Evolutionary conservation across 2,329 filamentous ascomycete species (phyloP).

Genomic region (Epichloe baconii): DNA sequence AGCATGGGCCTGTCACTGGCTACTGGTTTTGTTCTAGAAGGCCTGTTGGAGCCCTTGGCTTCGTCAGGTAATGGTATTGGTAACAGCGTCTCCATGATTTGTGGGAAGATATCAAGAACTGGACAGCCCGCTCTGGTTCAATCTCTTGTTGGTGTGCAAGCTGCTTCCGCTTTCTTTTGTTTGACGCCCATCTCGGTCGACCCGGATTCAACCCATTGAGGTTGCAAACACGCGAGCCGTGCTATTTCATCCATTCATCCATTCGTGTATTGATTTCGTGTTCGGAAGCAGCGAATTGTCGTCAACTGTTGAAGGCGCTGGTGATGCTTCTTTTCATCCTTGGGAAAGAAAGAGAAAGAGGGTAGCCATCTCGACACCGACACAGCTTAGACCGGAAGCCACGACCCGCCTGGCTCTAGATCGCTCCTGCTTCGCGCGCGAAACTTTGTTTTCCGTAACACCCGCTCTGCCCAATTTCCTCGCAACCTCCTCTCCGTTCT

Average conservation of each 20-base stretch:
- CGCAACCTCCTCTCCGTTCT: background rate
- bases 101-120: slow-evolving; percentile 3
- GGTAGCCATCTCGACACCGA: slow-evolving; percentile 1
- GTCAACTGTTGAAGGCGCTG: too few species aligned
- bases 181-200: background rate
- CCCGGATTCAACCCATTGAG: background rate
- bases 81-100: slow-evolving; percentile 5
- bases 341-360: background rate
- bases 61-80: background rate
- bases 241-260: too few species aligned
- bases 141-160: too few species aligned
- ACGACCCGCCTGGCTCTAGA: slow-evolving; percentile 3
- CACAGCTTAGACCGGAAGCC: slow-evolving; percentile 3
- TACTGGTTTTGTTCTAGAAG: slow-evolving; percentile 4
- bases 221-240: too few species aligned
- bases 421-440: slow-evolving; percentile 1
- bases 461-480: background rate
- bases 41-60: slow-evolving; percentile 1
- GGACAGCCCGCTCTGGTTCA: background rate
- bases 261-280: too few species aligned
- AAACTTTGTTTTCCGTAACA: slow-evolving; percentile 4
- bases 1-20: slow-evolving; percentile 4
- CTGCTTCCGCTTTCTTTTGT: background rate
- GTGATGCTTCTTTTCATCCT: background rate
- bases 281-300: too few species aligned